These are phyloP conservation scores for Spathaspora boniae DNA, from an alignment of 805 yeast genomes.

Conservation along the genomic window DNA sequence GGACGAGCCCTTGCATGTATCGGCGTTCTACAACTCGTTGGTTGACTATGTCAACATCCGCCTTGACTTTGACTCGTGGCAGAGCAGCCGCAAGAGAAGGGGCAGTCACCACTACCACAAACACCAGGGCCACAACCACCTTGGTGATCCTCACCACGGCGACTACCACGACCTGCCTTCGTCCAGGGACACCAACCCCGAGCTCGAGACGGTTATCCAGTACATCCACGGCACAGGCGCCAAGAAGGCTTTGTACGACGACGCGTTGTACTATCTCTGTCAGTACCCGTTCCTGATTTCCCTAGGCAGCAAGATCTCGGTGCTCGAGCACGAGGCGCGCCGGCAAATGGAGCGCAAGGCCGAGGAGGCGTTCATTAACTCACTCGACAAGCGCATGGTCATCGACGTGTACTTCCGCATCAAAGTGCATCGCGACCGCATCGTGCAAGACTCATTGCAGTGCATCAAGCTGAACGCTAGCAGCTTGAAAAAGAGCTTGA, in stretches of 20 bases:
- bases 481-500: slow-evolving; percentile 70
- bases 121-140: slow-evolving; percentile 1
- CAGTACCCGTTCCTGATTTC: slow-evolving; percentile 81
- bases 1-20: slow-evolving; percentile 22
- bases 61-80: slow-evolving; percentile 86
- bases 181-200: slow-evolving; percentile 22
- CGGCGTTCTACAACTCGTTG: slow-evolving; percentile 71
- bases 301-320: slow-evolving; percentile 75
- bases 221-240: slow-evolving; percentile 44
- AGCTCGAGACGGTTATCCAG: slow-evolving; percentile 41
- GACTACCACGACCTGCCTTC: too few relatives aligned
- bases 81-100: slow-evolving; percentile 32
- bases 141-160: too few relatives aligned
- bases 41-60: slow-evolving; percentile 75
- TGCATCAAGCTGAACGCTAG: slow-evolving; percentile 51
- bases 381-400: slow-evolving; percentile 59
- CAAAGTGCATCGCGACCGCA: slow-evolving; percentile 60
- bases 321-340: slow-evolving; percentile 78
- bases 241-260: slow-evolving; percentile 17
- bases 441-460: slow-evolving; percentile 73
- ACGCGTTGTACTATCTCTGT: slow-evolving; percentile 58
- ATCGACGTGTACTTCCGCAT: slow-evolving; percentile 69
- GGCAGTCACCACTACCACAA: slow-evolving; percentile 1
- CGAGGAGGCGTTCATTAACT: slow-evolving; percentile 80
- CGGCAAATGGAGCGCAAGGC: slow-evolving; percentile 82